A percentile compares a stretch with the other conserved stretches of the same genome.
Conservation (phyloP, 2,329 filamentous ascomycete genomes). For the Furcasterigmium furcatum region DNA sequence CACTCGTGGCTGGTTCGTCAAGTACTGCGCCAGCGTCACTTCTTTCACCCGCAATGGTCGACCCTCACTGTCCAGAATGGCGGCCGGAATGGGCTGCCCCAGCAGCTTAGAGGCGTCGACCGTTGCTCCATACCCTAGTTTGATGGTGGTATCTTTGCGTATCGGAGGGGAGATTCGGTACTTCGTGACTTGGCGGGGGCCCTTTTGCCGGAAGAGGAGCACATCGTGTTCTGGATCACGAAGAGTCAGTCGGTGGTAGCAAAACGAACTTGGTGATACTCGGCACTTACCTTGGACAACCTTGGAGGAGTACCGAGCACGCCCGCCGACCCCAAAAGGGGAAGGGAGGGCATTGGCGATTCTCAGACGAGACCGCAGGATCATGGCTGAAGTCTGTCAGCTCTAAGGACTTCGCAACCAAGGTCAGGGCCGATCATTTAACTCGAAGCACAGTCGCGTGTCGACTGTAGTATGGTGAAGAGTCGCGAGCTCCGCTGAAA, state of each 20-base stretch:
- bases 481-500: no score
- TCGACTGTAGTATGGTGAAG: no score
- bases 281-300: conserved; percentile 1
- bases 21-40: conserved; percentile 71
- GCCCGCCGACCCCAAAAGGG: not conserved
- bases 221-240: conserved; percentile 32
- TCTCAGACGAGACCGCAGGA: not conserved
- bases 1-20: conserved; percentile 60
- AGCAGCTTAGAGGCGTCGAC: conserved; percentile 57
- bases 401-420: no score
- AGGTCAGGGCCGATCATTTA: no score
- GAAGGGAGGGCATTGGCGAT: not conserved
- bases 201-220: conserved; percentile 35
- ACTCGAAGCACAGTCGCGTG: no score
- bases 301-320: not conserved
- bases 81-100: conserved; percentile 56
- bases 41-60: conserved; percentile 54
- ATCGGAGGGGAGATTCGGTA: conserved; percentile 35
- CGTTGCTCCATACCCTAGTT: conserved; percentile 39
- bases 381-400: no score
- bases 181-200: conserved; percentile 24
- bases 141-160: conserved; percentile 23
- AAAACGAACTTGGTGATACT: not conserved
- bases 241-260: not conserved
- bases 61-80: conserved; percentile 50